Conservation (phyloP, 1,139 yeast species). For the Trichomonascaceae sp. region DNA sequence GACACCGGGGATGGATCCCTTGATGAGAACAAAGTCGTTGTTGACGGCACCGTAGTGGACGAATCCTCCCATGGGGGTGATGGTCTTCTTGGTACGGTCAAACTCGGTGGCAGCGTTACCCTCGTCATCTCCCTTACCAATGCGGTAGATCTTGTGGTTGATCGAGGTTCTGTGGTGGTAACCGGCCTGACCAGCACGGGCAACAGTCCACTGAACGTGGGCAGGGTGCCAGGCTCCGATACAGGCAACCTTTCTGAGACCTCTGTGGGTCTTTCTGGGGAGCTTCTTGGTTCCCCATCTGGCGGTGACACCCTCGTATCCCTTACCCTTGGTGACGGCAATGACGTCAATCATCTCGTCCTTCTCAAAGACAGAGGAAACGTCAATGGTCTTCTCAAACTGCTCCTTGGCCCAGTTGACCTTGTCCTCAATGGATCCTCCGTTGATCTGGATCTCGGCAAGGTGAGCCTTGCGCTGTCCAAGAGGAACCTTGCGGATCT, state of each 20-base stretch:
- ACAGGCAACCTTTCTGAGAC: conserved; percentile 99
- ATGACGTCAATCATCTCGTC: conserved; percentile 97
- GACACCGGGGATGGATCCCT: conserved; percentile 99
- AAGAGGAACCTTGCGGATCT: conserved; percentile 98
- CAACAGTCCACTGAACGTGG: conserved; percentile 99
- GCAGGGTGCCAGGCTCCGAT: conserved; percentile 99
- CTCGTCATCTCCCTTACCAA: conserved; percentile 95
- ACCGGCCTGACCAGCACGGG: conserved; percentile 99
- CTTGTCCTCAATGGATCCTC: conserved; percentile 97
- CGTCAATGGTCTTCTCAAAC: conserved; percentile 97
- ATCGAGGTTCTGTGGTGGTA: conserved; percentile 99
- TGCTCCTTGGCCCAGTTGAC: conserved; percentile 98
- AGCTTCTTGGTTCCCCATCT: conserved; percentile 99
- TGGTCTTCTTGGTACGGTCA: conserved; percentile 99
- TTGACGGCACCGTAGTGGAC: conserved; percentile 97
- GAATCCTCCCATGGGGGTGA: conserved; percentile 99
- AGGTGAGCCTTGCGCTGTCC: conserved; percentile 99
- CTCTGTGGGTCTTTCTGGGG: conserved; percentile 99
- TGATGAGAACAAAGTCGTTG: conserved; percentile 93
- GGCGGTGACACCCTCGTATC: conserved; percentile 99
- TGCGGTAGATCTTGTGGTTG: conserved; percentile 99
- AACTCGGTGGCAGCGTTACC: conserved; percentile 90
- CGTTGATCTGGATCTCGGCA: conserved; percentile 99
- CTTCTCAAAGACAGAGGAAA: conserved; percentile 94
- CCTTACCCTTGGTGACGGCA: conserved; percentile 99